Base-by-base conservation (phyloP, 106 monocot species). In the Alisma plantagoaquatica region DNA sequence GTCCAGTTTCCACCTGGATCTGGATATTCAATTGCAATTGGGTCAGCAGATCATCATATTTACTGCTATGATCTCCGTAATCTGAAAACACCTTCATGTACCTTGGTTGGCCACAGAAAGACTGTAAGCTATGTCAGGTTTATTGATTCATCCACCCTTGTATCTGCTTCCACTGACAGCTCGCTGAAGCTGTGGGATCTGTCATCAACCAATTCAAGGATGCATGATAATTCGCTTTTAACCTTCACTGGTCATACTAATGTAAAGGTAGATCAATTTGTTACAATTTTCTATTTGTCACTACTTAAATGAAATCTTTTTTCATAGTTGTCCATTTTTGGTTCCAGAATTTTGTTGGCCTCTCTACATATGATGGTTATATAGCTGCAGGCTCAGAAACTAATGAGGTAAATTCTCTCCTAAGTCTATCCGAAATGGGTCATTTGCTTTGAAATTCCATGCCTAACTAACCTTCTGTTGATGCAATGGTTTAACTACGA, bases 371-470 rank as follows among this genome's bases (percentile, higher is more conserved):
- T 54, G 85, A 91, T 78, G 85, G 73, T 15, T 91, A 86, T 47
- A 78, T 91, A 44, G 85, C 91, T 27, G 78, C 81, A 29, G 91
- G 91, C 46, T 91, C 91, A 3, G 85, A 91, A 55, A 78, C 91
- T 69, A 91, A 91, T 68, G 91, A 91, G 81, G 91, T 91, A 28
- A 75, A n/a, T n/a, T n/a, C n/a, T n/a, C n/a, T n/a, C n/a, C n/a
- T n/a, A n/a, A n/a, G n/a, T n/a, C n/a, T n/a, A n/a, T n/a, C n/a
- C n/a, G n/a, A n/a, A n/a, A n/a, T n/a, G n/a, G n/a, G n/a, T n/a
- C n/a, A n/a, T n/a, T n/a, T n/a, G n/a, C n/a, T n/a, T n/a, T n/a
- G n/a, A n/a, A n/a, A n/a, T n/a, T n/a, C n/a, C n/a, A n/a, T n/a
- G n/a, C n/a, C n/a, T n/a, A n/a, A n/a, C n/a, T n/a, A n/a, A n/a